phyloP scores from a whole-genome alignment of 192 early-diverging fungal genomes.

The Phycomyces blakesleeanus region DNA sequence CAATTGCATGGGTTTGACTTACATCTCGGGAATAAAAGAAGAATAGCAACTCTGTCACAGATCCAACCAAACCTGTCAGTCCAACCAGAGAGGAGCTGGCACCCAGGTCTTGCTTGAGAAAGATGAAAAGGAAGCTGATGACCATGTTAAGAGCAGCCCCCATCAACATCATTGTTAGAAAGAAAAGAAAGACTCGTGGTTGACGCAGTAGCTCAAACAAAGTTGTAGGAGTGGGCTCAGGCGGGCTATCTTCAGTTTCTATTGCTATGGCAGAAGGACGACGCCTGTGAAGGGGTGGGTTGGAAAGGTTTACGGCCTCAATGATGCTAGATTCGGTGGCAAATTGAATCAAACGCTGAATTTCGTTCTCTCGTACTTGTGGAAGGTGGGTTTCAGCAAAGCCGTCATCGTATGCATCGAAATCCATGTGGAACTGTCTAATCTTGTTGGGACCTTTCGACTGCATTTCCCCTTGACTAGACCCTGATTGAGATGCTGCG shows the following conservation, averaged over 20 bases:
- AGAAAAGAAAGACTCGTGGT: slow-evolving; percentile 34
- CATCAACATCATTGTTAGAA: slow-evolving; percentile 46
- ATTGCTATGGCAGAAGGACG: neutral
- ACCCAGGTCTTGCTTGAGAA: slow-evolving; percentile 38
- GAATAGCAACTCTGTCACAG: slow-evolving; percentile 37
- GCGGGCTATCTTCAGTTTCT: neutral
- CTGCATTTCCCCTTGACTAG: neutral
- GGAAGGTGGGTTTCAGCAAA: slow-evolving; percentile 21
- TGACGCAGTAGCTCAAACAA: slow-evolving; percentile 29
- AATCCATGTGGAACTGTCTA: neutral
- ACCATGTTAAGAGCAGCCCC: slow-evolving; percentile 42
- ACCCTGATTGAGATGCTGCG: neutral
- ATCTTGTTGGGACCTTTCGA: neutral
- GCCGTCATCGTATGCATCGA: slow-evolving; percentile 16
- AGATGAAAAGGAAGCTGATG: slow-evolving; percentile 39
- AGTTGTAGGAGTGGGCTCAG: slow-evolving; percentile 23
- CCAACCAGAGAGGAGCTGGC: slow-evolving; percentile 40
- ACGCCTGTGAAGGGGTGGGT: slow-evolving; percentile 22
- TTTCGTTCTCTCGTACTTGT: slow-evolving; percentile 32
- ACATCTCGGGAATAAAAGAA: slow-evolving; percentile 47
- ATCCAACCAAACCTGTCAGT: slow-evolving; percentile 40
- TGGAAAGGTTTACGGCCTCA: slow-evolving; percentile 32
- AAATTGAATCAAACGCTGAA: slow-evolving; percentile 36
- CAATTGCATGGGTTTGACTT: too few relatives aligned
- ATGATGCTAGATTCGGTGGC: slow-evolving; percentile 40